phyloP scores from a whole-genome alignment of 129 eudicot species.

The Solidago caesia region DNA sequence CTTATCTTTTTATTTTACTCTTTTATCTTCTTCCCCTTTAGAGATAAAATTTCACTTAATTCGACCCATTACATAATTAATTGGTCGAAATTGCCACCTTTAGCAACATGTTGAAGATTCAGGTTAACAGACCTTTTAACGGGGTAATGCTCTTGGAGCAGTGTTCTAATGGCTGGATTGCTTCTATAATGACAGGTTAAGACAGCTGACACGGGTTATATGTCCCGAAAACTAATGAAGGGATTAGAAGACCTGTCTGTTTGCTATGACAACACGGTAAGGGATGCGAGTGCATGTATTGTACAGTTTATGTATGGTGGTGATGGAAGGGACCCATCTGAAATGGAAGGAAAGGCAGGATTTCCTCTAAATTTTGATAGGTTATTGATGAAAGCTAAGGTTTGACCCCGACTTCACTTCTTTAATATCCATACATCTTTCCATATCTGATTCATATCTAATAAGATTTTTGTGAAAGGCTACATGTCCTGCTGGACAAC shows the following conservation, averaged over 20 bases:
- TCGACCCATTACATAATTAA: neutral
- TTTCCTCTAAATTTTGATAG: conserved; percentile 74
- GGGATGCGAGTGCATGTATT: conserved; percentile 75
- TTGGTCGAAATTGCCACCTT: neutral
- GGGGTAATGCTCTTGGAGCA: neutral
- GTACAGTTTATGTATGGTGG: conserved; percentile 88
- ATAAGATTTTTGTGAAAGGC: conserved; percentile 49
- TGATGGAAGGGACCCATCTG: conserved; percentile 89
- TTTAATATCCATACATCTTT: neutral
- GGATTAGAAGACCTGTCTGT: conserved; percentile 79
- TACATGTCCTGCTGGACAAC: conserved; percentile 66
- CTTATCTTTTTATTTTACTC: neutral
- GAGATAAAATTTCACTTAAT: neutral
- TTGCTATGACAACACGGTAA: conserved; percentile 78
- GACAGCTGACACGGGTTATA: conserved; percentile 97
- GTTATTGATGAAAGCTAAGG: conserved; percentile 78
- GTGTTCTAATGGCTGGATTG: conserved; percentile 14
- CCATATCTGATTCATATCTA: conserved; percentile 15
- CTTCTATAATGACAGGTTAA: conserved; percentile 59
- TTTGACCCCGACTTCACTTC: conserved; percentile 28
- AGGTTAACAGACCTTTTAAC: neutral
- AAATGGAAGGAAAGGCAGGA: conserved; percentile 86
- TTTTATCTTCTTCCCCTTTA: neutral
- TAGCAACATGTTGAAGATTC: neutral
- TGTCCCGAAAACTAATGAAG: conserved; percentile 91